A percentile compares a stretch with the other conserved stretches of the same genome.
Evolutionary conservation across 2,329 filamentous ascomycete species (phyloP).

Genomic region (Pseudogymnoascus sp.): DNA sequence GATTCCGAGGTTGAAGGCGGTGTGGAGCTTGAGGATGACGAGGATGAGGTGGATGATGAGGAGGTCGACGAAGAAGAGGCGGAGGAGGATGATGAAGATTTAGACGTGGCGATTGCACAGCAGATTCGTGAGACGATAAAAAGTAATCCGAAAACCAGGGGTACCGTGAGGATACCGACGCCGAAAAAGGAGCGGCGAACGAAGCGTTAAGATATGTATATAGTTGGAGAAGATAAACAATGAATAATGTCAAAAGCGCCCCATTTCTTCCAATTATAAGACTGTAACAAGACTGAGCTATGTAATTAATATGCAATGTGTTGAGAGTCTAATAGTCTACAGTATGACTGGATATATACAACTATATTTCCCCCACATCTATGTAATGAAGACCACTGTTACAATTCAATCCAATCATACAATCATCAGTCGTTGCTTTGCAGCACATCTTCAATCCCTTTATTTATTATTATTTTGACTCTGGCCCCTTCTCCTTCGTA

Average conservation of each 20-base stretch:
- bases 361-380: conserved; percentile 2
- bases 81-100: conserved; percentile 19
- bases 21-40: conserved; percentile 26
- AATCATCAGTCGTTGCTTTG: background rate
- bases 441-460: background rate
- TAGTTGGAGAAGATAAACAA: conserved; percentile 2
- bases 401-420: conserved; percentile 2
- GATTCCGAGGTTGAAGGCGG: conserved; percentile 25
- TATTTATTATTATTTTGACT: background rate
- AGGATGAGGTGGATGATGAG: conserved; percentile 34
- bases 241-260: conserved; percentile 7
- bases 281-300: background rate
- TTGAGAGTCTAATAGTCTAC: conserved; percentile 5
- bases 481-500: background rate
- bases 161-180: conserved; percentile 13
- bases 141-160: conserved; percentile 17
- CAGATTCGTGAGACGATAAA: conserved; percentile 25
- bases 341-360: conserved; percentile 4
- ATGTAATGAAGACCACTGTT: background rate
- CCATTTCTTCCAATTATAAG: background rate
- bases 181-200: conserved; percentile 28
- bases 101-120: conserved; percentile 22
- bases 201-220: conserved; percentile 11
- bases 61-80: conserved; percentile 24
- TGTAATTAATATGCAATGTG: background rate